Evolutionary conservation across 306 rosid species (phyloP), one percentile per base, ranked within the genome.

Genomic region (Astragalus glycyphyllos): DNA sequence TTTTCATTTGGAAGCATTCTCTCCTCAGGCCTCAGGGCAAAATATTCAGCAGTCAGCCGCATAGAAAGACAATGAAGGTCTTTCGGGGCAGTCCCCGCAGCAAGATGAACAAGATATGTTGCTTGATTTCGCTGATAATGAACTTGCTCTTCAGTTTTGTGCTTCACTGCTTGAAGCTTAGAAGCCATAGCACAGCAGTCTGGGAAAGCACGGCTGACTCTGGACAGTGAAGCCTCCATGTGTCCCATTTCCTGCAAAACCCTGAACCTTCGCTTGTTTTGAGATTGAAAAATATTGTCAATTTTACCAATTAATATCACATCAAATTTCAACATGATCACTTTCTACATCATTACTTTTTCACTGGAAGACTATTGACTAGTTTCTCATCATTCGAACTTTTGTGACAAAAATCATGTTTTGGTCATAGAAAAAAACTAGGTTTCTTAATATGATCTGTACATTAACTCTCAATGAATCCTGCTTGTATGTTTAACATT

Each of bases 61-160:
- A 74, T 74, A 32, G 79, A 74, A 16, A 74, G 79, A 65, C 79
- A 74, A 41, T 74, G 79, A 74, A 74, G 17, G 73, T 58, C 54
- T 74, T 74, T 74, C 9, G 71, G 56, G 42, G 79, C 66, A 6
- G 79, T 55, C 67, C 73, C 65, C 17, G 64, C 79, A 44, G 73
- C 79, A 65, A 74, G 73, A 44, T 74, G n/a, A 12, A 65, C 73
- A 55, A 74, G 79, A 74, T 55, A 65, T 74, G 79, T 55, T 42
- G 72, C 79, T 34, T 65, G 67, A 46, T 31, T 40, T 74, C 73
- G 45, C 59, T 63, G 73, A 55, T 42, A 55, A 65, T 50, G 79
- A 44, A 74, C 67, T 74, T 74, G 73, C 73, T 44, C 73, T 74
- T 74, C 79, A 55, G 48, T 13, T 51, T 55, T 58, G 16, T 34